These are phyloP conservation scores for Boletus pseudopeckii DNA, from an alignment of 768 basidiomycete genomes.

Conservation along the genomic window DNA sequence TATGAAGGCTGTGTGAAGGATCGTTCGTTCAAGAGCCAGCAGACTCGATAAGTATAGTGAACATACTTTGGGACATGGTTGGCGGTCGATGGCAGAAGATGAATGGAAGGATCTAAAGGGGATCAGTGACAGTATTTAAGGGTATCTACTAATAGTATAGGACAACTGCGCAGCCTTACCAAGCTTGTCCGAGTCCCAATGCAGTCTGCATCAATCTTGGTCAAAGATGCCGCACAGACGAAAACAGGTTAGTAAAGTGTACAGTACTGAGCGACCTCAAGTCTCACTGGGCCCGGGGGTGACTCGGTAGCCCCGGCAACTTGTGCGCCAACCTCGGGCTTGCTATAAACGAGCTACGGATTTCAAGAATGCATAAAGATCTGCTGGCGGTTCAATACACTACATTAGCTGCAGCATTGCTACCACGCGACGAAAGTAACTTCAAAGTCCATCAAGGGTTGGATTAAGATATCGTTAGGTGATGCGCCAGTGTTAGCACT, in stretches of 20 bases:
- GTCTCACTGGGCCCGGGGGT: too few species aligned
- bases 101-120: neutral
- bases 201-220: neutral
- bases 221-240: neutral
- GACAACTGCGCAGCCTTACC: neutral
- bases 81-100: neutral
- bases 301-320: too few species aligned
- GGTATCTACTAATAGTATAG: neutral
- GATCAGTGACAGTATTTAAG: neutral
- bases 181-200: neutral
- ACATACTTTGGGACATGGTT: conserved; percentile 22
- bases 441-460: neutral
- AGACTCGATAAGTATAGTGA: neutral
- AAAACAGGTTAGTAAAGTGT: too few species aligned
- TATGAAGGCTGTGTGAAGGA: conserved; percentile 6
- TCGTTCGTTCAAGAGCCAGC: neutral
- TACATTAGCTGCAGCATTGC: too few species aligned
- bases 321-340: too few species aligned
- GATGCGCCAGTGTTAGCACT: neutral
- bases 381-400: too few species aligned
- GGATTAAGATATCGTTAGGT: neutral
- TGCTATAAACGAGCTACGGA: too few species aligned
- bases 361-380: too few species aligned
- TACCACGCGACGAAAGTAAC: too few species aligned
- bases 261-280: too few species aligned